These are phyloP conservation scores for Phaffomyces thermotolerans DNA, from an alignment of 805 yeast genomes.

Conservation along the genomic window DNA sequence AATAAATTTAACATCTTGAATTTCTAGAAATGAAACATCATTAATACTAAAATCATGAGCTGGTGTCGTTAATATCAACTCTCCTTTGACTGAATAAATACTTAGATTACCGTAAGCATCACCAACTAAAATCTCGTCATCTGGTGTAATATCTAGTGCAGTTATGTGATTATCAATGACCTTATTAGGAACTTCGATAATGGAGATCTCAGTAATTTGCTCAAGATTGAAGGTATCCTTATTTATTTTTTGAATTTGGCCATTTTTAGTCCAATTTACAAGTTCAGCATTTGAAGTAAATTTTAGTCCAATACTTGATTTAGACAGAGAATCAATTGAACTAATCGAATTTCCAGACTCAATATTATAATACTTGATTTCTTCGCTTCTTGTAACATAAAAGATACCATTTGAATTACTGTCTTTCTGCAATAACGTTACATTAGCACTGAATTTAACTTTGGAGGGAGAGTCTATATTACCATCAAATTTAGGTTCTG, in stretches of 20 bases:
- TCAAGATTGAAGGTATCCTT: conserved; percentile 13
- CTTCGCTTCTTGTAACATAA: conserved; percentile 31
- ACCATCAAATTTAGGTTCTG: conserved; percentile 21
- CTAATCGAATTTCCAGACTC: conserved; percentile 7
- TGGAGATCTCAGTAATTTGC: conserved; percentile 7
- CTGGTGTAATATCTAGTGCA: conserved; percentile 30
- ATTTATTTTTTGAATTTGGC: conserved; percentile 28
- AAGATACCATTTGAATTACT: conserved; percentile 20
- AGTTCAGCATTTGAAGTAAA: conserved; percentile 26
- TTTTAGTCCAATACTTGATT: conserved; percentile 34
- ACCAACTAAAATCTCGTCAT: conserved; percentile 32
- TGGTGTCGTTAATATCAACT: conserved; percentile 25
- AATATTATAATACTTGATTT: conserved; percentile 27
- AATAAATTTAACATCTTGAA: conserved; percentile 25
- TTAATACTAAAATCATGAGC: conserved; percentile 49
- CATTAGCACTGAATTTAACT: conserved; percentile 16
- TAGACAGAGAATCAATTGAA: conserved; percentile 32
- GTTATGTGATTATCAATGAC: conserved; percentile 35
- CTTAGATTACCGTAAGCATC: conserved; percentile 42
- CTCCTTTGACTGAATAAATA: conserved; percentile 14
- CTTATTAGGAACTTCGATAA: conserved; percentile 24
- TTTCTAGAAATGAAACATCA: conserved; percentile 33
- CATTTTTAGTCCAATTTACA: conserved; percentile 37
- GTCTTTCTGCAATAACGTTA: conserved; percentile 21
- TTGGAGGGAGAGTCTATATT: conserved; percentile 27